Base-by-base conservation (phyloP, 495 filamentous ascomycete species). In the Xylaria cubensis region DNA sequence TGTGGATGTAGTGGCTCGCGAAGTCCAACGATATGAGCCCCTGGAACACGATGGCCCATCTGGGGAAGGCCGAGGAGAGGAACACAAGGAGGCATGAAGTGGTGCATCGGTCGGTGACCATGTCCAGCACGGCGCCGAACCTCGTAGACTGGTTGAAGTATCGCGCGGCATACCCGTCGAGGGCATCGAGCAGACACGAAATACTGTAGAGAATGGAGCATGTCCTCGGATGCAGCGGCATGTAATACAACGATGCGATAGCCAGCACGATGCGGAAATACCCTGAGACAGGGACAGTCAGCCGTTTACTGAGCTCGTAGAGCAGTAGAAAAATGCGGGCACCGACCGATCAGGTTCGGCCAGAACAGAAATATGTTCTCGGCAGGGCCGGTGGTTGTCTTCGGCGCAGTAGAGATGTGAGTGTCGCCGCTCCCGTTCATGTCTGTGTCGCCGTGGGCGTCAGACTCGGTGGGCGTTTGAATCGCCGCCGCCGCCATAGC, bases 301-400 rank as follows among this genome's bases (percentile, higher is more conserved):
- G 64, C 44, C 44, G 24, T 21, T 26, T 44, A 6, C 26, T 19
- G 21, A 19, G 42, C 70, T 41, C 15, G 53, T 24, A 42, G 34
- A 15, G 50, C 26, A 44, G 68, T 21, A 29, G 63, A 26, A 41
- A 34, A 4, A 19, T 32, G 34, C 51, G 62, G 59, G 64, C 50
- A 75, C 87, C 68, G 86, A 97, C 94, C 95, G 75, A 98, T 98
- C 32, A 98, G 82, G 75, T 99, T 99, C 7, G 96, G 96, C 74
- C 89, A 90, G 83, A 98, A 98, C n/a, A 97, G 81, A 76, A 97
- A 99, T 72, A 99, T 92, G 81, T 97, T 98, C 85, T 97, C 95
- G 46, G 86, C 79, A 9, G 82, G 74, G 50, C 53, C 61, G 67
- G 71, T 73, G 48, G 77, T 75, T 67, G 66, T 69, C 32, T 61